Conservation (phyloP, 2,329 filamentous ascomycete species). For the Parastagonospora avenae region DNA sequence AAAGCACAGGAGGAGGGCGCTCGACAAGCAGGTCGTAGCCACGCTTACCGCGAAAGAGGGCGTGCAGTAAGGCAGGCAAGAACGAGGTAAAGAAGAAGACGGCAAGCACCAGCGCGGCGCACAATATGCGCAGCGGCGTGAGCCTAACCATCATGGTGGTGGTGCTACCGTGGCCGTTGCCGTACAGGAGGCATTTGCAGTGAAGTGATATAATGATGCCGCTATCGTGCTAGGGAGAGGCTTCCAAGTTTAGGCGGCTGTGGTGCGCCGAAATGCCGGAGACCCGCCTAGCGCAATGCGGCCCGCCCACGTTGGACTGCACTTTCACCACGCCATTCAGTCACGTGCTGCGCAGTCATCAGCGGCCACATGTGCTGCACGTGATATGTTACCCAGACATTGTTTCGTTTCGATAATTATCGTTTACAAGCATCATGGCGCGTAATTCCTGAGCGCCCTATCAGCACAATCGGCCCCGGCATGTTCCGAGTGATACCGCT, state of each 20-base stretch:
- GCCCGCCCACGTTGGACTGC: too few relatives aligned
- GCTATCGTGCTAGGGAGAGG: conserved; percentile 15
- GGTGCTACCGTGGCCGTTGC: conserved; percentile 8
- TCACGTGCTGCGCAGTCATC: too few relatives aligned
- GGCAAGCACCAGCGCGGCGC: conserved; percentile 31
- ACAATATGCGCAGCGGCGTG: conserved; percentile 41
- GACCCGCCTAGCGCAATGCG: background rate
- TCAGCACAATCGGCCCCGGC: background rate
- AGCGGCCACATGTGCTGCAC: too few relatives aligned
- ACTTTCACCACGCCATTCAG: too few relatives aligned
- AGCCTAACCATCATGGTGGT: conserved; percentile 44
- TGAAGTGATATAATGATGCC: background rate
- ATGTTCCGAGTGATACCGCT: background rate
- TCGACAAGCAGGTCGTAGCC: conserved; percentile 39
- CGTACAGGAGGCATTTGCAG: background rate
- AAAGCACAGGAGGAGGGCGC: conserved; percentile 25
- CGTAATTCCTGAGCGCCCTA: background rate
- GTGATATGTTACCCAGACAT: too few relatives aligned
- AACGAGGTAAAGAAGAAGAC: conserved; percentile 27
- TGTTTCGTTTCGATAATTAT: too few relatives aligned
- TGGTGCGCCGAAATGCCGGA: too few relatives aligned
- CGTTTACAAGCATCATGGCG: background rate
- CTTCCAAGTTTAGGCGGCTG: background rate
- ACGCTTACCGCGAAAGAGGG: conserved; percentile 32
- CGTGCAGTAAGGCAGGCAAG: conserved; percentile 27